phyloP scores from a whole-genome alignment of 768 basidiomycete genomes.

The Xerocomellus chrysenteron region DNA sequence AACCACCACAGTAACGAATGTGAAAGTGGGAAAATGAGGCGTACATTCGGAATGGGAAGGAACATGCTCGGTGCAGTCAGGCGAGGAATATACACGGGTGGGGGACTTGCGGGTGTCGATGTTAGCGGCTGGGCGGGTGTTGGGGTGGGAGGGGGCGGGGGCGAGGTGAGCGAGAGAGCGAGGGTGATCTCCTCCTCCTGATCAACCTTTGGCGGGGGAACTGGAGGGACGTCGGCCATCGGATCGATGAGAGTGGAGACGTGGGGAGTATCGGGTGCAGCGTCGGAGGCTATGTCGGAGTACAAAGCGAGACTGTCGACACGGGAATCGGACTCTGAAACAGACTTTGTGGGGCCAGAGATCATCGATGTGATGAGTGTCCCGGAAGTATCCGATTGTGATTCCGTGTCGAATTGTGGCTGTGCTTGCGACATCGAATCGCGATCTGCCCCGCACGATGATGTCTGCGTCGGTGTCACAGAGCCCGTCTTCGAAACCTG shows the following conservation, averaged over 20 bases:
- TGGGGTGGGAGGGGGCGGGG: not conserved
- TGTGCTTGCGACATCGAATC: conserved; percentile 9
- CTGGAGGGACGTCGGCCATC: conserved; percentile 10
- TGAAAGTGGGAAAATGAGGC: conserved; percentile 46
- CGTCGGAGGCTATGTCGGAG: conserved; percentile 13
- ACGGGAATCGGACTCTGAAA: conserved; percentile 14
- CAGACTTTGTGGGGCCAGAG: not conserved
- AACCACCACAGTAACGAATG: conserved; percentile 64
- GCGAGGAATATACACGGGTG: conserved; percentile 58
- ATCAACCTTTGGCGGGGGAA: conserved; percentile 8
- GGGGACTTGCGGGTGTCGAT: conserved; percentile 7
- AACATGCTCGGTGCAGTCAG: conserved; percentile 78
- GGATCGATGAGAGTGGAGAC: not conserved
- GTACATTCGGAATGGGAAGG: conserved; percentile 86
- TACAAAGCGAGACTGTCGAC: not conserved
- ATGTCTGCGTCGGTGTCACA: not conserved
- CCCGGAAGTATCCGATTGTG: conserved; percentile 15
- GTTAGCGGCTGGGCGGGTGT: conserved; percentile 37
- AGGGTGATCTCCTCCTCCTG: conserved; percentile 40
- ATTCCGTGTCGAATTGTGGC: conserved; percentile 6
- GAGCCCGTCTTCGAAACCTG: not conserved
- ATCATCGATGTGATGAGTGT: conserved; percentile 16
- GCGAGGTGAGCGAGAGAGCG: conserved; percentile 45
- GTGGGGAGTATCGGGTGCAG: not conserved
- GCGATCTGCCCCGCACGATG: not conserved